phyloP scores from a whole-genome alignment of 441 rosid genomes.

The Erodium trifolium region DNA sequence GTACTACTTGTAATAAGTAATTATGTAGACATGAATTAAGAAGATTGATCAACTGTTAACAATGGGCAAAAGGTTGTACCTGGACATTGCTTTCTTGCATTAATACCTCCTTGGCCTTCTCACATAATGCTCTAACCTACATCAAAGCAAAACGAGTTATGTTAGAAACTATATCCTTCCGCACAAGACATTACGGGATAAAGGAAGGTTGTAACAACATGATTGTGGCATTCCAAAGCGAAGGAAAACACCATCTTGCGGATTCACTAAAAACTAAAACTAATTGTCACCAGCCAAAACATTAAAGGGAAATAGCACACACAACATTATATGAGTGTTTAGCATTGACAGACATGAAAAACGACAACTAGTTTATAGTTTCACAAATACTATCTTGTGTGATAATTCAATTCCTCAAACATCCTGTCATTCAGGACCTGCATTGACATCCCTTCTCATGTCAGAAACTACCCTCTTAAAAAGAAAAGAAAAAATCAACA shows the following conservation, averaged over 20 bases:
- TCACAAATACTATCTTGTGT: background rate
- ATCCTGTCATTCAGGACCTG: background rate
- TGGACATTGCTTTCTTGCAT: slow-evolving; percentile 46
- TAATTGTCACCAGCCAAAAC: background rate
- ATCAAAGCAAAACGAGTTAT: slow-evolving; percentile 13
- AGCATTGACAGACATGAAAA: background rate
- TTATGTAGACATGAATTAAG: background rate
- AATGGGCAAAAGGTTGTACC: slow-evolving; percentile 24
- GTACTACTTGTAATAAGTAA: background rate
- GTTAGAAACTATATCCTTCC: background rate
- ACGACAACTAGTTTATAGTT: background rate
- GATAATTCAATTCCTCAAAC: background rate
- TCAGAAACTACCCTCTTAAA: background rate
- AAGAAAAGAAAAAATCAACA: background rate
- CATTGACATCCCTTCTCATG: background rate
- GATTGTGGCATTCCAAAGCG: background rate
- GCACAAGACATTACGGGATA: background rate
- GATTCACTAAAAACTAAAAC: background rate
- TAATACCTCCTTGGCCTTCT: slow-evolving; percentile 57
- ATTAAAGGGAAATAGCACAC: background rate
- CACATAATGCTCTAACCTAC: slow-evolving; percentile 61
- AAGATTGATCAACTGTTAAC: background rate
- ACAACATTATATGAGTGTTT: background rate
- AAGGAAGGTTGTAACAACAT: background rate
- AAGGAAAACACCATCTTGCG: background rate